Base-by-base conservation (phyloP, 1,139 yeast species). In the Lodderomyces jiufengensis region DNA sequence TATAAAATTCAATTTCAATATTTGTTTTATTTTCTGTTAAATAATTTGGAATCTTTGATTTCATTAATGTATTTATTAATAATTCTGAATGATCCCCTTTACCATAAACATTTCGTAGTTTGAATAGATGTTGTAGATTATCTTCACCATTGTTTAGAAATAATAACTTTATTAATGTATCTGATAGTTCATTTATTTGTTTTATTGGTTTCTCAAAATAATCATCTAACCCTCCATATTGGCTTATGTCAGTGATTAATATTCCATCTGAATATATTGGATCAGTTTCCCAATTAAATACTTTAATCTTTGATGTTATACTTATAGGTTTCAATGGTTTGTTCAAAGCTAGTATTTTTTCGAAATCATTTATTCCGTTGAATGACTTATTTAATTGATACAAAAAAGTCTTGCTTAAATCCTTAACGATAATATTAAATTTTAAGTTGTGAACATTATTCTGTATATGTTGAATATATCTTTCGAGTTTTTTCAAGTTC, bases 31-130 rank as follows among this genome's bases (percentile, higher is more conserved):
- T 53, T 18, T 51, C 49, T 23, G 57, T 47, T 11, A 64, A 47
- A 32, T 57, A 59, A 21, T 61, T 64, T 6, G 59, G 73, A 1
- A 58, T 38, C 26, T 50, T 51, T 23, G 48, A 51, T 18, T 58
- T 49, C 9, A 54, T 46, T 16, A 66, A 43, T 5, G 54, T 45
- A 25, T 57, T 53, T 11, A 58, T 46, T 9, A 68, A 49, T 24
- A 68, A 47, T 24, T 59, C 55, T 12, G 71, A 48, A 40, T 66
- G 66, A 40, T 60, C 60, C 1, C 76, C 76, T 37, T 66, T 63
- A 3, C 66, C 68, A 43, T 56, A 70, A 2, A 59, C 49, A 40
- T 70, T 69, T 40, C 63, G 59, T 26, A 66, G 36, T 43, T 66
- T 68, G 32, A 63, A 42, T 9, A 37, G 20, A 24, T 39, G 44